These are phyloP conservation scores for Yarrowia deformans DNA, from an alignment of 805 yeast species.

Conservation along the genomic window DNA sequence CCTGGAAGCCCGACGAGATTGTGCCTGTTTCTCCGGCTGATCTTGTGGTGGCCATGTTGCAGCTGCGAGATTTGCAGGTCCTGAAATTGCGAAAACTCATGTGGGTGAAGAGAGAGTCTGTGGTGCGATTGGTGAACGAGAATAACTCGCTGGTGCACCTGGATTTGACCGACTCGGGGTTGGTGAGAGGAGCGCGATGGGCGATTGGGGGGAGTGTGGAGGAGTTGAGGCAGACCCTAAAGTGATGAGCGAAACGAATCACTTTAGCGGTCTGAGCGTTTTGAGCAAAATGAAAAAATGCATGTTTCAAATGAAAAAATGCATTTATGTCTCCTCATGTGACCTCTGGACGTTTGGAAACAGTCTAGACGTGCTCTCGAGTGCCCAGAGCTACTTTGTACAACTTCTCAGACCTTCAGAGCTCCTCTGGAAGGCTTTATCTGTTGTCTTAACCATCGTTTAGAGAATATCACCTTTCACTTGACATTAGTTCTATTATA, in stretches of 20 bases:
- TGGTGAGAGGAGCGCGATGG: constrained; percentile 29
- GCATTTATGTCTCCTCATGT: no score
- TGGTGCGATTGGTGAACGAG: constrained; percentile 42
- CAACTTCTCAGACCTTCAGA: no score
- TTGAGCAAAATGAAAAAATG: no score
- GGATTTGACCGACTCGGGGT: constrained; percentile 28
- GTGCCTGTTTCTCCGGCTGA: constrained; percentile 43
- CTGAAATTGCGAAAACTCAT: constrained; percentile 57
- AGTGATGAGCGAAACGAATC: background rate
- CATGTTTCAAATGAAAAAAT: no score
- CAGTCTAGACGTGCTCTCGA: no score
- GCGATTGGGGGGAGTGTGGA: constrained; percentile 23
- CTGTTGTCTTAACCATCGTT: no score
- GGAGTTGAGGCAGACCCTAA: background rate
- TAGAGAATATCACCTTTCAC: no score
- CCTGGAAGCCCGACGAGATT: constrained; percentile 48
- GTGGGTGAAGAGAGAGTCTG: constrained; percentile 56
- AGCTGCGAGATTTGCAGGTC: constrained; percentile 51
- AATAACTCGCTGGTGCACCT: constrained; percentile 13
- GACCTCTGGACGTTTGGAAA: no score
- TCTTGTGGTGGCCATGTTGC: constrained; percentile 45
- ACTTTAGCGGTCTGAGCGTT: no score
- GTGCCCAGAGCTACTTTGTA: no score
- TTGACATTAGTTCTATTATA: no score
- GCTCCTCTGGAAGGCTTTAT: no score